Percentiles rank a stretch among this genome's conserved stretches.
These are phyloP conservation scores for Xerocomus amazonicus DNA, from an alignment of 1,284 basidiomycete genomes.

Conservation along the genomic window DNA sequence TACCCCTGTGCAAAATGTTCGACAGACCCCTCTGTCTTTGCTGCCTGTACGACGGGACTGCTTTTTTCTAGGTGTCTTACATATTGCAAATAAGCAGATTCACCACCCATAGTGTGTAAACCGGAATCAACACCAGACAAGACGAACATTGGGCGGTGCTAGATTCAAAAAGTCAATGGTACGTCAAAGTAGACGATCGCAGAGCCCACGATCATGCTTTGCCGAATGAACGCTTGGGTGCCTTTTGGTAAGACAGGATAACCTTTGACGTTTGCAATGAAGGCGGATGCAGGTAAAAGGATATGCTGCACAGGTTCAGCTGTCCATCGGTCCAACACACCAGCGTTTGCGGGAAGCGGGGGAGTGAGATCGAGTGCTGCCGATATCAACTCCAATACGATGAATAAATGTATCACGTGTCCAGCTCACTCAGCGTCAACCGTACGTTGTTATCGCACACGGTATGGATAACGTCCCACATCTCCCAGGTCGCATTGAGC, in stretches of 20 bases:
- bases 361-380: slow-evolving; percentile 87
- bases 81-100: slow-evolving; percentile 89
- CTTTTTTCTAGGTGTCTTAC: slow-evolving; percentile 79
- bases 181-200: slow-evolving; percentile 13
- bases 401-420: slow-evolving; percentile 26
- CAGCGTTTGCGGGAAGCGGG: slow-evolving; percentile 71
- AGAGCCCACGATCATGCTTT: slow-evolving; percentile 77
- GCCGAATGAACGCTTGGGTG: slow-evolving; percentile 83
- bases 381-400: slow-evolving; percentile 12
- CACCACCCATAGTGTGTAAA: slow-evolving; percentile 77
- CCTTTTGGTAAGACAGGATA: slow-evolving; percentile 96
- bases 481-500: slow-evolving; percentile 90
- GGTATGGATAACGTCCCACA: slow-evolving; percentile 92
- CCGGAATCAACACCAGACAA: slow-evolving; percentile 64
- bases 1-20: slow-evolving; percentile 92
- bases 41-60: slow-evolving; percentile 58
- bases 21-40: slow-evolving; percentile 63
- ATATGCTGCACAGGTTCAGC: slow-evolving; percentile 89
- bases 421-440: slow-evolving; percentile 78
- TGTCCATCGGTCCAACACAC: slow-evolving; percentile 80
- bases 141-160: slow-evolving; percentile 83
- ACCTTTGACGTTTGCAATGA: slow-evolving; percentile 94
- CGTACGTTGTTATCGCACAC: slow-evolving; percentile 86
- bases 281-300: slow-evolving; percentile 85
- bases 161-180: slow-evolving; percentile 11